Evolutionary conservation across 2,329 filamentous ascomycete species (phyloP), one percentile per base, ranked within the genome.

Genomic region (Endocalyx cinctus): DNA sequence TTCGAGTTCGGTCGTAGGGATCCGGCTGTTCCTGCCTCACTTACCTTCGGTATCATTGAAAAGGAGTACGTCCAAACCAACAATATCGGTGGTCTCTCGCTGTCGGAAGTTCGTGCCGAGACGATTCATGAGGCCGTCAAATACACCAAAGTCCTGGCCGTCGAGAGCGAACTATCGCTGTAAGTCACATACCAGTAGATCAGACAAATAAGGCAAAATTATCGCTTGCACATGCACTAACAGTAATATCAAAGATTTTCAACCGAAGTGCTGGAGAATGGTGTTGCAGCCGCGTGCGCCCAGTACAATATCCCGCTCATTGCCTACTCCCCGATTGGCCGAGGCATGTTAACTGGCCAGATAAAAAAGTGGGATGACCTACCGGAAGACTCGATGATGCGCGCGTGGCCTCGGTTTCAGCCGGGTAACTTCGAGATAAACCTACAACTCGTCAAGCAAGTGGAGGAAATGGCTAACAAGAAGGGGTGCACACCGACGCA

Each of bases 271-370:
- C 37, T 57, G 15, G 29, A 49, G 10, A 52, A 58, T 31, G 53
- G 54, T 12, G 47, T 58, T 11, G 51, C 51, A 6, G 50, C 41
- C 35, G 68, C 74, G 0, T 82, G 77, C 48, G 69, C 64, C 0
- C 70, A 89, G 52, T 58, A 83, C 28, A 63, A 68, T 28, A 87
- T 90, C 39, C 79, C 82, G 0, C 63, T 89, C 29, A 60, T 87
- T 22, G 82, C 81, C 1, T 89, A 87, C 59, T 82, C 80, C 27
- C 84, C 85, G 1, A 65, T 88, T 0, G 80, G 83, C 6, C 43
- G 51, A 2, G 75, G 75, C 0, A 70, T 80, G 60, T 54, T 80
- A 36, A 71, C 72, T 0, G 73, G 74, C 1, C 54, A 69, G 41
- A 62, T 76, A 47, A 70, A 66, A 49, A 63, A 54, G 6, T 41